phyloP scores from a whole-genome alignment of 331 rosid species.

The Malus hybrid region DNA sequence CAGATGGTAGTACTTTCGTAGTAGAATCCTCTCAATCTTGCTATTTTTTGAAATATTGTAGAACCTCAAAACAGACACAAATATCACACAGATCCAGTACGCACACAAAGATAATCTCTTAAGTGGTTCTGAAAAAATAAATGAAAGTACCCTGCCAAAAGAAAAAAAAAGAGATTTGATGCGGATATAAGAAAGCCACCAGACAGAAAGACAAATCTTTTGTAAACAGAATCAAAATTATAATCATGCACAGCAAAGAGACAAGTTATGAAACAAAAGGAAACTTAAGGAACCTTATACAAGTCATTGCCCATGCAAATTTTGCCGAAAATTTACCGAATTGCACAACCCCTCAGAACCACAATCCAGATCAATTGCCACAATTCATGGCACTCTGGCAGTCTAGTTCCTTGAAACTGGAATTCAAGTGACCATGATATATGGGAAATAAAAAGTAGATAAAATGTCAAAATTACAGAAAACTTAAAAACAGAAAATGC shows the following conservation, averaged over 20 bases:
- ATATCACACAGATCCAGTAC: conserved; percentile 71
- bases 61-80: conserved; percentile 66
- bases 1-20: conserved; percentile 89
- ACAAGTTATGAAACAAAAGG: background rate
- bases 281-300: background rate
- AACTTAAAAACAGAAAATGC: background rate
- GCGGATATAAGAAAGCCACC: conserved; percentile 6
- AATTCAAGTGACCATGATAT: background rate
- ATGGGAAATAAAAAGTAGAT: no score
- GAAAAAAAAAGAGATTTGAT: conserved; percentile 2
- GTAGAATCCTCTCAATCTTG: conserved; percentile 90
- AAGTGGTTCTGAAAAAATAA: conserved; percentile 75
- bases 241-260: background rate
- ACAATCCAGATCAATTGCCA: background rate
- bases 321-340: background rate
- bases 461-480: background rate
- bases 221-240: background rate
- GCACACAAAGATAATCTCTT: conserved; percentile 73
- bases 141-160: conserved; percentile 77
- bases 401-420: background rate
- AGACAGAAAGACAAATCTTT: background rate
- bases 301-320: background rate
- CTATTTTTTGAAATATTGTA: conserved; percentile 86
- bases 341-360: background rate
- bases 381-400: background rate